phyloP scores from a whole-genome alignment of 176 grass and related monocot genomes.

The Triticum timopheevii region DNA sequence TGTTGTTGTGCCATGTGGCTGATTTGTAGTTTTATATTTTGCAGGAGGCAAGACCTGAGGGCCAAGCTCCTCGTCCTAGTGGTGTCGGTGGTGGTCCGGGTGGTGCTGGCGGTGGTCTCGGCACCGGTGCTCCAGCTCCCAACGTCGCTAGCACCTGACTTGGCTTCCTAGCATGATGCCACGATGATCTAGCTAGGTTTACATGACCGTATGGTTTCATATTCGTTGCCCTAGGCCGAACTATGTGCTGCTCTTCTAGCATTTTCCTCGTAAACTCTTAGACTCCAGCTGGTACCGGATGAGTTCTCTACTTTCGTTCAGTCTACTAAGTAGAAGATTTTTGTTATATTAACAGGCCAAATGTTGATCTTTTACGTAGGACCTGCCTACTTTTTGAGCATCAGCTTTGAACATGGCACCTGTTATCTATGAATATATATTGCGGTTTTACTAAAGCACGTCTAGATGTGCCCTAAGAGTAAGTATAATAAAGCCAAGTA shows the following conservation, averaged over 20 bases:
- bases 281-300: neutral
- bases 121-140: neutral
- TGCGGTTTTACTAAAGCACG: too few species aligned
- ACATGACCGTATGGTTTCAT: neutral
- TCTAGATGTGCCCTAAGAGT: too few species aligned
- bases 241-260: neutral
- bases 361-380: neutral
- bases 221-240: neutral
- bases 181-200: neutral
- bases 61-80: conserved; percentile 27
- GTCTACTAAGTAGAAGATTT: neutral
- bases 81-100: neutral
- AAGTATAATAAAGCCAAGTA: too few species aligned
- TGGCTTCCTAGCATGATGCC: neutral
- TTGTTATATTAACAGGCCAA: neutral
- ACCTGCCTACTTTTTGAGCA: neutral
- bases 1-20: neutral
- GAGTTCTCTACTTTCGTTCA: neutral
- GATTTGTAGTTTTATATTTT: conserved; percentile 1
- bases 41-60: conserved; percentile 28
- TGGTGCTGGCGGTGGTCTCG: too few species aligned
- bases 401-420: too few species aligned
- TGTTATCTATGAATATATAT: too few species aligned
- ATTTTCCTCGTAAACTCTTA: neutral
- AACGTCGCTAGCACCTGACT: neutral